Evolutionary conservation across 805 yeast species (phyloP), one percentile per base, ranked within the genome.

Genomic region (Dipodascopsis tothii): DNA sequence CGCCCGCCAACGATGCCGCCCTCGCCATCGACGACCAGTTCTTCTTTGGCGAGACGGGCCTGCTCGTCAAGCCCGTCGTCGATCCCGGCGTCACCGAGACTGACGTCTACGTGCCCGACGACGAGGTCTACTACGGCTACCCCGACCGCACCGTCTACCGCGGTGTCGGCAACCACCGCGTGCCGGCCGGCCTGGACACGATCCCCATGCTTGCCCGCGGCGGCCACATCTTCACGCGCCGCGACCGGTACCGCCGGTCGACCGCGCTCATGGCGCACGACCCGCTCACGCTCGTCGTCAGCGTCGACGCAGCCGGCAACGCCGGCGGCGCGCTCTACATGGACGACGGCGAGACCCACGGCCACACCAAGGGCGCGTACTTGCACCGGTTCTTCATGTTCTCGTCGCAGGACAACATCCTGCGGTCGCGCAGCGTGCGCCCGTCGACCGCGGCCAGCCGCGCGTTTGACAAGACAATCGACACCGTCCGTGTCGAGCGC

Each of bases 341-440:
- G 30, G 97, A 88, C 60, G 97, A 88, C 62, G 95, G 94, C 14
- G 83, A 80, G 54, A 70, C 88, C 0, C 84, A 73, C 53, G 73
- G 68, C 35, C 77, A 77, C 58, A 48, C 60, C 25, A 52, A 64
- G 1, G 82, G 81, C 4, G 78, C 75, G 21, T 80, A 50, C 55
- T 42, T 77, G 2, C 60, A 66, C 35, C 57, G 76, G 1, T 55
- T 66, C 1, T 69, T 84, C 27, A 38, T 43, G 41, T 51, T 46
- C 34, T 51, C 51, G 2, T 66, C 70, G 16, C 55, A 61, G 9
- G 62, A 65, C 18, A 61, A 65, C 21, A 32, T n/a, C 42, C 44
- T 56, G 60, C 9, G 37, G 37, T 5, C 63, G 60, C 40, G 55
- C 3, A 52, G 45, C 25, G 42, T 52, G 45, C 52, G 43, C 46